These are phyloP conservation scores for Leccinum uliginosum DNA, from an alignment of 768 basidiomycete species.

Conservation along the genomic window DNA sequence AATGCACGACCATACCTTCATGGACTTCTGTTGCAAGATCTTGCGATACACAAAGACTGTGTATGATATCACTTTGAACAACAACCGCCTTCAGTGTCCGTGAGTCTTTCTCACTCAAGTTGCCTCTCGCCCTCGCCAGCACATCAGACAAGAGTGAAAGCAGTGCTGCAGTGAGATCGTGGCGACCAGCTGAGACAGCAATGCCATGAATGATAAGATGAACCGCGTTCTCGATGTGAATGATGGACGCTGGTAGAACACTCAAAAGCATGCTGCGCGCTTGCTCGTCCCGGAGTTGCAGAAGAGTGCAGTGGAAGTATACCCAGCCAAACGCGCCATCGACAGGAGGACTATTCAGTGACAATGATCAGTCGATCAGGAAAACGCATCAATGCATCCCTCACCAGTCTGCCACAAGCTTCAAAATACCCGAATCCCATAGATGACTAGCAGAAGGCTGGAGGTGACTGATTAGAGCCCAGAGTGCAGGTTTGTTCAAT, in stretches of 20 bases:
- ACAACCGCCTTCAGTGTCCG: conserved; percentile 41
- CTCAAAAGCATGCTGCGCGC: conserved; percentile 33
- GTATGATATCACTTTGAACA: conserved; percentile 30
- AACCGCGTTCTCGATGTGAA: conserved; percentile 34
- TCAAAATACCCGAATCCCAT: conserved; percentile 33
- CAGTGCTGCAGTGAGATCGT: conserved; percentile 27
- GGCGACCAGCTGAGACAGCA: conserved; percentile 12
- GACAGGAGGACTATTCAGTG: conserved; percentile 7
- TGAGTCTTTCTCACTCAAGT: conserved; percentile 30
- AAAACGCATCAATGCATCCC: conserved; percentile 2
- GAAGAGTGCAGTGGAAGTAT: conserved; percentile 34
- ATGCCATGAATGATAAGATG: conserved; percentile 38
- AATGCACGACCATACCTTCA: conserved; percentile 30
- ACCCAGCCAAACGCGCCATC: conserved; percentile 40
- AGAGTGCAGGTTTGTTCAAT: conserved; percentile 40
- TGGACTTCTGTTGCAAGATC: conserved; percentile 23
- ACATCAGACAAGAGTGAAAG: conserved; percentile 40
- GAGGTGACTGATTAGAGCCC: conserved; percentile 40
- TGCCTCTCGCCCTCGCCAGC: conserved; percentile 23
- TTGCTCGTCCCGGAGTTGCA: conserved; percentile 16
- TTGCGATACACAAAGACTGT: conserved; percentile 30
- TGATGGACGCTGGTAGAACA: conserved; percentile 12
- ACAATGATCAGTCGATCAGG: background rate
- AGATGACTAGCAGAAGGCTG: conserved; percentile 40
- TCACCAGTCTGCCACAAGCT: conserved; percentile 23